Base-by-base conservation (phyloP, 2,329 filamentous ascomycete genomes). In the Aspergillus intermedius region DNA sequence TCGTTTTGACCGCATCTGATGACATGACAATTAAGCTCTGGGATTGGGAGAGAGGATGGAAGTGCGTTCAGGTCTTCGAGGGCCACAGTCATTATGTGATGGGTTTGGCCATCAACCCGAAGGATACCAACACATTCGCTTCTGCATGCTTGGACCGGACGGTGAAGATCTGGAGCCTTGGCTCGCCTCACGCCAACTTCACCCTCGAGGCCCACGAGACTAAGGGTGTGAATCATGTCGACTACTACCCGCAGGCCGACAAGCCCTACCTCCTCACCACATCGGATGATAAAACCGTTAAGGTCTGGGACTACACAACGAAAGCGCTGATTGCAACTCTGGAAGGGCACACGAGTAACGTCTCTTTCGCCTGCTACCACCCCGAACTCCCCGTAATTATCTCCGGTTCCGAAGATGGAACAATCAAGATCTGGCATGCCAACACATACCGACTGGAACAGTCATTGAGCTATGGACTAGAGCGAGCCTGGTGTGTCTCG, bases 31-130 rank as follows among this genome's bases (percentile, higher is more conserved):
- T 96, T 67, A 95, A 93, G 78, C 79, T 96, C 45, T 98, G 93
- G 91, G 91, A 98, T 69, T 98, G 93, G 93, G 93, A 98, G 62
- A 94, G 93, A 71, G 83, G 83, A 59, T 98, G 93, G 93, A 95
- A 96, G 71, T 97, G 91, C 66, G 88, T 97, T 28, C 90, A 95
- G 70, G 83, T 95, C 41, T 98, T 96, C 63, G 91, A 97, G 69
- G 93, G 93, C 25, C 94, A 98, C 68, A 87, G 85, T 60, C 93
- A 95, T 74, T 95, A 95, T 74, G 91, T 95, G 55, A 96, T 97
- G 91, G 89, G 89, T 23, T 77, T 97, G 55, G 86, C 91, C 45
- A 95, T 97, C 68, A 98, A 98, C 71, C 93, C 93, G 44, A 98
- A 98, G 73, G 90, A 95, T 59, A 95, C 89, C 49, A 94, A 94